Conservation (phyloP, 495 filamentous ascomycete species). For the Hypoxylon cercidicola region DNA sequence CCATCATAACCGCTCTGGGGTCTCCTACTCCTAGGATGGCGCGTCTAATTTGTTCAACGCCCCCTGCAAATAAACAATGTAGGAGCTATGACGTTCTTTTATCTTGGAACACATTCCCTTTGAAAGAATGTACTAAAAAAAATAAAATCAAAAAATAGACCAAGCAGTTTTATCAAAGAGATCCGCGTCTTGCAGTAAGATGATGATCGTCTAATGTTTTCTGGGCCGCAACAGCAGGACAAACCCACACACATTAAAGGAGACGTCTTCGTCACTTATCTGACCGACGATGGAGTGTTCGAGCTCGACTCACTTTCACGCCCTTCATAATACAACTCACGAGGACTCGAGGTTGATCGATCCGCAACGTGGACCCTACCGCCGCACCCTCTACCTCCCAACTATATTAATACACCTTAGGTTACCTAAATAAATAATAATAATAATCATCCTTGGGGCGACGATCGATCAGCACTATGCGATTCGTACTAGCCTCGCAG, state of each 20-base stretch:
- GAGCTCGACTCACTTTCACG: conserved; percentile 6
- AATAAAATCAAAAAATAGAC: conserved; percentile 16
- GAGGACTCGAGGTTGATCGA: conserved; percentile 4
- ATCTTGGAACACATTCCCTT: conserved; percentile 23
- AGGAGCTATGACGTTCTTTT: conserved; percentile 31
- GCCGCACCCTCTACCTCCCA: conserved; percentile 4
- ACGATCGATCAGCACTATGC: conserved; percentile 38
- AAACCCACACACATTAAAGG: conserved; percentile 15
- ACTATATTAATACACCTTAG: conserved; percentile 25
- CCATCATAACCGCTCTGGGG: conserved; percentile 31
- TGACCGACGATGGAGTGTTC: conserved; percentile 15
- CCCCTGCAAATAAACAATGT: conserved; percentile 32
- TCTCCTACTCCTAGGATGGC: conserved; percentile 26
- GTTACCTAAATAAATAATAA: not conserved
- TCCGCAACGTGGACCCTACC: conserved; percentile 18
- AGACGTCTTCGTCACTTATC: conserved; percentile 4
- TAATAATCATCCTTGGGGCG: conserved; percentile 8
- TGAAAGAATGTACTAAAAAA: conserved; percentile 20
- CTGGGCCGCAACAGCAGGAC: conserved; percentile 4
- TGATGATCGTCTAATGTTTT: conserved; percentile 39
- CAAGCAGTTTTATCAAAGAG: conserved; percentile 21
- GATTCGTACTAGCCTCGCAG: conserved; percentile 37
- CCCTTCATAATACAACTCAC: conserved; percentile 6
- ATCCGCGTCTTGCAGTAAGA: conserved; percentile 33
- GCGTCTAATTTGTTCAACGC: conserved; percentile 21